These are phyloP conservation scores for Beauveria caledonica DNA, from an alignment of 2,329 filamentous ascomycete genomes.

Conservation along the genomic window DNA sequence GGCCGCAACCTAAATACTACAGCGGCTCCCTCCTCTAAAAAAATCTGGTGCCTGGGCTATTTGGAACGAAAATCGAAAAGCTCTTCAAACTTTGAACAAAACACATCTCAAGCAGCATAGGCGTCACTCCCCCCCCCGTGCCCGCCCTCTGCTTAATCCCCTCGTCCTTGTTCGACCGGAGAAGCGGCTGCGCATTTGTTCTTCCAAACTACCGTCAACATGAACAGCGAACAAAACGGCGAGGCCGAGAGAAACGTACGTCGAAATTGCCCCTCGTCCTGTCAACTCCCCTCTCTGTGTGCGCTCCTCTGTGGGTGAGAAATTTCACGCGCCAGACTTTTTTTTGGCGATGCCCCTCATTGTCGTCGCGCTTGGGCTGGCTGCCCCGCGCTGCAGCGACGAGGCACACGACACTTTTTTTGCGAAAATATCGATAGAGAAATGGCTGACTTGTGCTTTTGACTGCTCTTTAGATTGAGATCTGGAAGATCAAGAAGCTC, in stretches of 20 bases:
- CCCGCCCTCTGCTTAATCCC: constrained; percentile 7
- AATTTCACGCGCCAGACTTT: constrained; percentile 7
- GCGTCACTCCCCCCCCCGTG: constrained; percentile 8
- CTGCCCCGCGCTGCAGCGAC: constrained; percentile 4
- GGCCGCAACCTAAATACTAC: neutral
- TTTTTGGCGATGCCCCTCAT: constrained; percentile 12
- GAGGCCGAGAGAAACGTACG: constrained; percentile 14
- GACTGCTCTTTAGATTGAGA: constrained; percentile 49
- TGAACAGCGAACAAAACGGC: constrained; percentile 12
- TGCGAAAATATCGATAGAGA: neutral
- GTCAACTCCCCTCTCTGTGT: constrained; percentile 8
- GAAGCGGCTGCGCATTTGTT: neutral
- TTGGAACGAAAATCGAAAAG: neutral
- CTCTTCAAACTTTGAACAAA: constrained; percentile 6
- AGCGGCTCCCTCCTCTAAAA: constrained; percentile 5
- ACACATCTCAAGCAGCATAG: constrained; percentile 8
- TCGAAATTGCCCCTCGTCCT: constrained; percentile 1
- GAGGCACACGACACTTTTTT: neutral
- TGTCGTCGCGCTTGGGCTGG: constrained; percentile 1
- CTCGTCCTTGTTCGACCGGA: neutral
- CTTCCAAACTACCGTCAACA: constrained; percentile 5
- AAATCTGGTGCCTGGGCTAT: neutral
- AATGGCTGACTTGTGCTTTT: constrained; percentile 3
- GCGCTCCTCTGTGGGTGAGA: constrained; percentile 7
- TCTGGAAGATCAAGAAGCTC: constrained; percentile 99